phyloP scores from a whole-genome alignment of 179 eudicot species.

The Drosera spatulata region DNA sequence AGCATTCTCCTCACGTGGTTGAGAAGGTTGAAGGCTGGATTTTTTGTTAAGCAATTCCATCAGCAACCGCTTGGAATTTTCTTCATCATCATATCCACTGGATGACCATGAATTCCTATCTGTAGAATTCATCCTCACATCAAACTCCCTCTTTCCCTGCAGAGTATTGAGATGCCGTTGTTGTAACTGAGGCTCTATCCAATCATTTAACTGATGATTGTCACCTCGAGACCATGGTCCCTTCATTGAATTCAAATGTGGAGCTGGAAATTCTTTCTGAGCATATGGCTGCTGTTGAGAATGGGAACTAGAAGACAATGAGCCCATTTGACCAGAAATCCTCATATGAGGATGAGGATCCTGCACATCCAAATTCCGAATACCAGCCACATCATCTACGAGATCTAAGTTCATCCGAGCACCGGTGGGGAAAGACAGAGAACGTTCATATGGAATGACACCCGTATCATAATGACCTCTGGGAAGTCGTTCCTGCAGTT shows the following conservation, averaged over 20 bases:
- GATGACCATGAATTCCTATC: conserved; percentile 58
- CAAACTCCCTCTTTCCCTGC: conserved; percentile 55
- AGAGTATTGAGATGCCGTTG: conserved; percentile 50
- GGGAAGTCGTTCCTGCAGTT: conserved; percentile 54
- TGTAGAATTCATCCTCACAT: conserved; percentile 30
- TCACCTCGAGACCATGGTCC: conserved; percentile 52
- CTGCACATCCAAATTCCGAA: conserved; percentile 57
- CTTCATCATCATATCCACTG: conserved; percentile 46
- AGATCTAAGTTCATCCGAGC: conserved; percentile 46
- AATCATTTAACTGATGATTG: conserved; percentile 40
- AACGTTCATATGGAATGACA: conserved; percentile 33
- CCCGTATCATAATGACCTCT: conserved; percentile 56
- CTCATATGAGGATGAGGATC: conserved; percentile 39
- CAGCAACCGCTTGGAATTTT: conserved; percentile 70
- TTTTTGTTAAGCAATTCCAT: conserved; percentile 87
- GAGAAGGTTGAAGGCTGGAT: conserved; percentile 35
- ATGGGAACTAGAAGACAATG: conserved; percentile 35
- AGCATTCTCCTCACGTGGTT: conserved; percentile 23
- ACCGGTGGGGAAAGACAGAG: conserved; percentile 47
- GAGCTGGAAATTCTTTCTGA: conserved; percentile 32
- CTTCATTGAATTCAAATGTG: conserved; percentile 42
- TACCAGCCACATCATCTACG: conserved; percentile 57
- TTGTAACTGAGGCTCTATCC: conserved; percentile 62
- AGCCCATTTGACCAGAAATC: conserved; percentile 38
- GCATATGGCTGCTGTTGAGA: conserved; percentile 34